A percentile compares a stretch with the other conserved stretches of the same genome.
phyloP scores from a whole-genome alignment of 805 yeast genomes.

The Komagataella pseudopastoris region DNA sequence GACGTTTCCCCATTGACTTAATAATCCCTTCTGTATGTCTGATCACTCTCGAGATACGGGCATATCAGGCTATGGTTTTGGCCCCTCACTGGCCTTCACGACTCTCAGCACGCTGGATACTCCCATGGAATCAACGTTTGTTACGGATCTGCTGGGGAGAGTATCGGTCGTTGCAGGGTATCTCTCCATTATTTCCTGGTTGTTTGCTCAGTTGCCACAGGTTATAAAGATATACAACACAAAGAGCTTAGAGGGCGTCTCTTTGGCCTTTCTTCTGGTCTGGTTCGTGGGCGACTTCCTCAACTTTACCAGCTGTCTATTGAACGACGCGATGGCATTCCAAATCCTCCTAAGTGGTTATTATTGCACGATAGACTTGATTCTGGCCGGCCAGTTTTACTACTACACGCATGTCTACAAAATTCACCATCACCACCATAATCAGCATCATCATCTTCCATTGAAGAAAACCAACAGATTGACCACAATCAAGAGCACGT shows the following conservation, averaged over 20 bases:
- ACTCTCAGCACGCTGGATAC: neutral
- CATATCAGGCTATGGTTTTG: neutral
- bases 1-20: neutral
- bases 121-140: neutral
- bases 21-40: neutral
- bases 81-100: neutral
- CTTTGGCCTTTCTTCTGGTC: conserved; percentile 40
- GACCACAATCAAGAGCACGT: neutral
- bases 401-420: conserved; percentile 19
- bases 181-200: conserved; percentile 44
- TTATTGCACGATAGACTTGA: conserved; percentile 33
- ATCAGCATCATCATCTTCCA: neutral
- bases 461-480: neutral
- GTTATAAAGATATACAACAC: conserved; percentile 41
- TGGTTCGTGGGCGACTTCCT: conserved; percentile 58
- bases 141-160: neutral
- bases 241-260: conserved; percentile 56
- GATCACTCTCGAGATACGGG: neutral
- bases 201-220: conserved; percentile 67
- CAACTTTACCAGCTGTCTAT: conserved; percentile 33
- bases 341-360: conserved; percentile 32
- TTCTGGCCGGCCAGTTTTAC: conserved; percentile 31
- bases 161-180: conserved; percentile 11
- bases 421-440: neutral
- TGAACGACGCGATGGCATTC: conserved; percentile 33